Percentiles rank a stretch among this genome's conserved stretches.
These are phyloP conservation scores for Tothia fuscella DNA, from an alignment of 2,329 filamentous ascomycete genomes.

Conservation along the genomic window DNA sequence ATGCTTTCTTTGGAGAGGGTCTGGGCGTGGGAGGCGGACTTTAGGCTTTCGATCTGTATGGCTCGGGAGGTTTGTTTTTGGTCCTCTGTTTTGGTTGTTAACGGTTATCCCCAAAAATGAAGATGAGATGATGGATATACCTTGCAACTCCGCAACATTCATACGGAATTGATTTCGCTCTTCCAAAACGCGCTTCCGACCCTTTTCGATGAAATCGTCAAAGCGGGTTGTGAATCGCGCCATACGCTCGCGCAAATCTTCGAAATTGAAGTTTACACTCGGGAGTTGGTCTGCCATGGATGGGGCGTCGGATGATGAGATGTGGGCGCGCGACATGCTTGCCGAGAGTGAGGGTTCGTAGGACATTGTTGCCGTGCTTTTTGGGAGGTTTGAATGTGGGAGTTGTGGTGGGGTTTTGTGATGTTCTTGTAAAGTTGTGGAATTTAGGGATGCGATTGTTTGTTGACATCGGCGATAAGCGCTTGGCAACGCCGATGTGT, in stretches of 20 bases:
- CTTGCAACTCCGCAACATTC: conserved; percentile 79
- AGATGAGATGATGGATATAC: too few species aligned
- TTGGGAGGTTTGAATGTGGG: too few species aligned
- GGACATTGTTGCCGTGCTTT: conserved; percentile 5
- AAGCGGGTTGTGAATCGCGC: conserved; percentile 80
- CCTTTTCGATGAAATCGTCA: conserved; percentile 86
- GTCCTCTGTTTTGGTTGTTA: conserved; percentile 51
- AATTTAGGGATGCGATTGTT: background rate
- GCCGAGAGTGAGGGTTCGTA: conserved; percentile 61
- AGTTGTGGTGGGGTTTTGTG: background rate
- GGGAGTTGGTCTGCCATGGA: conserved; percentile 71
- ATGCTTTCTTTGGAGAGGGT: conserved; percentile 64
- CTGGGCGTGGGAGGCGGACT: conserved; percentile 58
- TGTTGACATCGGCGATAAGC: background rate
- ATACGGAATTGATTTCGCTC: conserved; percentile 90
- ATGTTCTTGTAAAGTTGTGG: background rate
- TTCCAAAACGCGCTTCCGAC: conserved; percentile 77
- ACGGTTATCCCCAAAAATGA: background rate
- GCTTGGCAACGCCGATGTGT: too few species aligned
- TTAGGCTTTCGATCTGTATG: conserved; percentile 69
- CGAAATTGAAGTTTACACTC: conserved; percentile 88
- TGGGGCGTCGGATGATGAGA: conserved; percentile 39
- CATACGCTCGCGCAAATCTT: conserved; percentile 92
- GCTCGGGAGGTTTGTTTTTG: conserved; percentile 80
- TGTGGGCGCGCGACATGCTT: conserved; percentile 46